Percentiles rank a stretch among this genome's conserved stretches.
Conservation (phyloP, 108 stramenopile genomes). For the Nannochloropsis gaditana region DNA sequence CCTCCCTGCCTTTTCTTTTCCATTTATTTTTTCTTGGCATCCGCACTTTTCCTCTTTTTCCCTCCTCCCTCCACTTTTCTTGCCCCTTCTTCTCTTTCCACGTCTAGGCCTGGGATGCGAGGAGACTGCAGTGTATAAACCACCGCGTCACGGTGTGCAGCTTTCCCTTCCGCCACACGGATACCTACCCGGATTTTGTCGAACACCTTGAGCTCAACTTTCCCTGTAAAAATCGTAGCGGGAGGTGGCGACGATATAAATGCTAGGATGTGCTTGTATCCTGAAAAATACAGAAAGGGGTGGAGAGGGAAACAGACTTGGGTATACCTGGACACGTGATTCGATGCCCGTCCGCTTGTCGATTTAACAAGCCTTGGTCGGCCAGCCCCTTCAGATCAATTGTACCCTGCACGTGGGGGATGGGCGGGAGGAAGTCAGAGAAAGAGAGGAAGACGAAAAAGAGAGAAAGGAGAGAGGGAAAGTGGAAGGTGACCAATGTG, state of each 20-base stretch:
- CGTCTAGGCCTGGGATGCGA: background rate
- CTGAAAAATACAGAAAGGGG: background rate
- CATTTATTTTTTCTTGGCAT: background rate
- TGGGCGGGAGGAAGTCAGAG: too few species aligned
- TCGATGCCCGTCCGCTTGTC: background rate
- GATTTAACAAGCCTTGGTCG: background rate
- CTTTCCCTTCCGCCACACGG: background rate
- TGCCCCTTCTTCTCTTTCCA: background rate
- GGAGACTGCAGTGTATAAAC: background rate
- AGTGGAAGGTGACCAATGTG: background rate
- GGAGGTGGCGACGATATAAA: background rate
- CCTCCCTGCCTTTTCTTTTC: background rate
- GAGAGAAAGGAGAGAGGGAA: background rate
- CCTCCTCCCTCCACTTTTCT: background rate
- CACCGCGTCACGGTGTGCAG: background rate
- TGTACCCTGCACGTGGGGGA: background rate
- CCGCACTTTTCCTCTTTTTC: background rate
- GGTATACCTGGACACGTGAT: background rate
- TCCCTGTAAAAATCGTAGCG: background rate
- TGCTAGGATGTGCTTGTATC: background rate
- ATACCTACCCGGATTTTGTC: background rate
- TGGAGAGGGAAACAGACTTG: background rate
- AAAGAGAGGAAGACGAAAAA: background rate
- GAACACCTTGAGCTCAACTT: background rate
- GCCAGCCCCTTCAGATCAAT: background rate